Evolutionary conservation across 2,329 filamentous ascomycete species (phyloP).

Genomic region (Monosporascus cannonballus): DNA sequence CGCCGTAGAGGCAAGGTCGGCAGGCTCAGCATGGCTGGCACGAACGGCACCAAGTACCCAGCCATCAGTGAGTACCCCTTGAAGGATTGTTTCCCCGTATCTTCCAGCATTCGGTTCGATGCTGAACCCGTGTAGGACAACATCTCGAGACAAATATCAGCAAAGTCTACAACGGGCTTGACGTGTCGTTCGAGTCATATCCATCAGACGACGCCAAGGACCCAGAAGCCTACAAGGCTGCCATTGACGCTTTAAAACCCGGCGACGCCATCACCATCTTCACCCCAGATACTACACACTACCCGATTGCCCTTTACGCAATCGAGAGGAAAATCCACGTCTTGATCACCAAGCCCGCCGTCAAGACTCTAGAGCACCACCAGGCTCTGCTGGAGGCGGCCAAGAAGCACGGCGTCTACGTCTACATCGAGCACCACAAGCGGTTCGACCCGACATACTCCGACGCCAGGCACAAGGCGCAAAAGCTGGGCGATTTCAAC

Average conservation of each 20-base stretch:
- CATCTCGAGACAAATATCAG: constrained; percentile 85
- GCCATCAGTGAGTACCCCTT: constrained; percentile 64
- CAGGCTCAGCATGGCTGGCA: constrained; percentile 82
- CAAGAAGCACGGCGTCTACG: constrained; percentile 71
- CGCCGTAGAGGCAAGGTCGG: constrained; percentile 83
- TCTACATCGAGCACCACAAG: constrained; percentile 96
- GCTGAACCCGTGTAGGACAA: constrained; percentile 46
- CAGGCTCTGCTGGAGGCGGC: constrained; percentile 67
- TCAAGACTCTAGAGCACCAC: constrained; percentile 78
- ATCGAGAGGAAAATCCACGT: constrained; percentile 86
- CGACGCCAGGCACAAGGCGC: constrained; percentile 73
- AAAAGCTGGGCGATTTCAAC: constrained; percentile 85
- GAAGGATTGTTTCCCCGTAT: background rate
- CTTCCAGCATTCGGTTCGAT: background rate
- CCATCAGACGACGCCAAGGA: constrained; percentile 69
- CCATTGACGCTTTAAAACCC: constrained; percentile 74
- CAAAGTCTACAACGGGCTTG: constrained; percentile 80
- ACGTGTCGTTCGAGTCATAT: constrained; percentile 79
- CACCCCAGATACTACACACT: constrained; percentile 90
- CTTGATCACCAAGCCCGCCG: constrained; percentile 88
- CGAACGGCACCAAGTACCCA: constrained; percentile 82
- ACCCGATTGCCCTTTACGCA: constrained; percentile 85
- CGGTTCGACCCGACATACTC: constrained; percentile 90
- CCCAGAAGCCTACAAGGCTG: constrained; percentile 77
- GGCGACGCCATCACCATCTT: constrained; percentile 94